Conservation (phyloP, 768 basidiomycete species). For the Coprinellus micaceus region DNA sequence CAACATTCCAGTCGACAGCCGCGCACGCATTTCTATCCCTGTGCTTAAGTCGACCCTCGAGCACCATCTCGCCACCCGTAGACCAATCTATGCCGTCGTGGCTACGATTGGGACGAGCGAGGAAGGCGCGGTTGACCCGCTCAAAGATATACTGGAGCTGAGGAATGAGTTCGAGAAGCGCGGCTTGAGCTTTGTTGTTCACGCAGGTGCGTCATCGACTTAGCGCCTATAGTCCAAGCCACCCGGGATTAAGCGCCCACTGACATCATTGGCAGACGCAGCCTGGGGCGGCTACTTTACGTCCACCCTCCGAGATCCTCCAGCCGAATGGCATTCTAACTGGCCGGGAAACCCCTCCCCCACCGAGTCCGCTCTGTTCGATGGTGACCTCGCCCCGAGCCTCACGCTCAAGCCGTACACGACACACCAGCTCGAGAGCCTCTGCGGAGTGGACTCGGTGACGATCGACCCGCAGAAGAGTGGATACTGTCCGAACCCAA, state of each 20-base stretch:
- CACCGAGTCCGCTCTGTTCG: slow-evolving; percentile 5
- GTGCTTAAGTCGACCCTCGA: slow-evolving; percentile 24
- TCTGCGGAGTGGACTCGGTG: slow-evolving; percentile 33
- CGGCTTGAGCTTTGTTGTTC: slow-evolving; percentile 38
- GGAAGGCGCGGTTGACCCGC: slow-evolving; percentile 40
- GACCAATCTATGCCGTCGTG: slow-evolving; percentile 40
- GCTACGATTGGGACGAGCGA: slow-evolving; percentile 43
- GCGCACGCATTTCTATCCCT: slow-evolving; percentile 32
- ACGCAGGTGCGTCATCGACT: slow-evolving; percentile 24
- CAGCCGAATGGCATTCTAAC: slow-evolving; percentile 1
- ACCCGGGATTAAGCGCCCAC: not conserved
- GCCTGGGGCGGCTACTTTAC: slow-evolving; percentile 49
- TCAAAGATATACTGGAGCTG: slow-evolving; percentile 32
- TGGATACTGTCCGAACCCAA: slow-evolving; percentile 42
- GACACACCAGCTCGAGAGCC: slow-evolving; percentile 22
- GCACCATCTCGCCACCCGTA: slow-evolving; percentile 26
- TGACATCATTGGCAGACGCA: slow-evolving; percentile 24
- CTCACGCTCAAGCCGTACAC: slow-evolving; percentile 27
- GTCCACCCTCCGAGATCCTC: slow-evolving; percentile 23
- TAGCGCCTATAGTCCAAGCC: not conserved
- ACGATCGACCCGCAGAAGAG: slow-evolving; percentile 41
- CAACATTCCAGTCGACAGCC: slow-evolving; percentile 30
- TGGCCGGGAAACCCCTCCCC: not conserved
- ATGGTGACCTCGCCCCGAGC: slow-evolving; percentile 21
- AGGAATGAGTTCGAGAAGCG: slow-evolving; percentile 24